Conservation (phyloP, 306 rosid genomes). For the Prunus dulcis region DNA sequence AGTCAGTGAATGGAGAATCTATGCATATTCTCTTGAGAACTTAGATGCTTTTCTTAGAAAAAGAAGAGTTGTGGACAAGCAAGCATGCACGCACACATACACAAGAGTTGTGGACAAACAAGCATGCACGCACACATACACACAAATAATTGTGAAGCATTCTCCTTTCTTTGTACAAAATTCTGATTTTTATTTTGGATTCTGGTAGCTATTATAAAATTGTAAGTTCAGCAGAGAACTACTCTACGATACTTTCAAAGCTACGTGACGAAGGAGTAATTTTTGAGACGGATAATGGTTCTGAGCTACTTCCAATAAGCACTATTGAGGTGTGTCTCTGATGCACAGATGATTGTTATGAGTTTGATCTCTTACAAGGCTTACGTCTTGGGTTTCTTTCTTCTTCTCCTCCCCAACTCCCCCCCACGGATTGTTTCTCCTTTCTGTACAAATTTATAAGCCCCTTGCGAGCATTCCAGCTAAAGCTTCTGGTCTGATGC, state of each 20-base stretch:
- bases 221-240: conserved; percentile 78
- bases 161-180: neutral
- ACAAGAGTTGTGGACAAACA: neutral
- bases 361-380: neutral
- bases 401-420: neutral
- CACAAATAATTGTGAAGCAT: neutral
- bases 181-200: conserved; percentile 26
- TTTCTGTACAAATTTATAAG: neutral
- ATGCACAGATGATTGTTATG: neutral
- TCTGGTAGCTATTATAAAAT: conserved; percentile 73
- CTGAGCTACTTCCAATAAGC: conserved; percentile 77
- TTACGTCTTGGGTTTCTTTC: conserved; percentile 7
- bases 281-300: conserved; percentile 89
- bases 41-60: neutral
- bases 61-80: neutral
- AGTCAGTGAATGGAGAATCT: neutral
- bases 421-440: neutral
- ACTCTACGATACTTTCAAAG: conserved; percentile 54
- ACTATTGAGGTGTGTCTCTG: conserved; percentile 59
- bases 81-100: neutral
- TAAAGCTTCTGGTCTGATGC: conserved; percentile 26
- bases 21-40: neutral
- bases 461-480: neutral
- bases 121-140: neutral
- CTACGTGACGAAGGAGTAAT: conserved; percentile 72